These are phyloP conservation scores for Plantago elongata DNA, from an alignment of 257 asterid genomes.

Conservation along the genomic window DNA sequence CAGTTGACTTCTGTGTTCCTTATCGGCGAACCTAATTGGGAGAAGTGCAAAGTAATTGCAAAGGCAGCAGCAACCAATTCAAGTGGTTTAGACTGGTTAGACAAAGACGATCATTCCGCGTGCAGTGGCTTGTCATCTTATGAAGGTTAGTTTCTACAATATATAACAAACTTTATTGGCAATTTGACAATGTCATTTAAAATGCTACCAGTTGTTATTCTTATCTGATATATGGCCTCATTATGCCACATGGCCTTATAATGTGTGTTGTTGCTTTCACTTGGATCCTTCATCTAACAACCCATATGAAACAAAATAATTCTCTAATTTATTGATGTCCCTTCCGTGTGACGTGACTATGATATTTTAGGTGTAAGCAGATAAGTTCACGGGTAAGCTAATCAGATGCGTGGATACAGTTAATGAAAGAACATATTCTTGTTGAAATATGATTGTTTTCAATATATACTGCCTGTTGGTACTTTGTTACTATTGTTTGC, in stretches of 20 bases:
- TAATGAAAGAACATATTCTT: too few species aligned
- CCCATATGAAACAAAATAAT: too few species aligned
- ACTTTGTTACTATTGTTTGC: too few species aligned
- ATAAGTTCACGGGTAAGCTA: neutral
- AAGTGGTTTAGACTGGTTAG: conserved; percentile 39
- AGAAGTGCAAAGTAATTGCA: conserved; percentile 53
- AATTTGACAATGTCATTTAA: too few species aligned
- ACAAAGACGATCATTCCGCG: conserved; percentile 27
- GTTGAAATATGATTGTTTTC: too few species aligned
- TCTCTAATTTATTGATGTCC: too few species aligned
- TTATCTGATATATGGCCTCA: neutral
- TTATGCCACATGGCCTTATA: neutral
- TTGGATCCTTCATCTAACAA: too few species aligned
- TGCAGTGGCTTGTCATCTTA: conserved; percentile 57
- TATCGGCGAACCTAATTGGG: conserved; percentile 68
- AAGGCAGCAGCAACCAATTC: conserved; percentile 64
- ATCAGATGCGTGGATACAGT: too few species aligned
- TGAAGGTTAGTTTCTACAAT: conserved; percentile 42
- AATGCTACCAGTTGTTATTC: neutral
- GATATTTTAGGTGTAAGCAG: neutral
- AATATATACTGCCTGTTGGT: too few species aligned
- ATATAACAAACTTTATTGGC: neutral
- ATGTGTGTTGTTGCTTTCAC: neutral
- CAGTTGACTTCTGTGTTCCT: conserved; percentile 35
- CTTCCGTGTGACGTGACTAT: too few species aligned